Evolutionary conservation across 2,329 filamentous ascomycete genomes (phyloP), one percentile per base, ranked within the genome.

Genomic region (Chaetomium globosum): DNA sequence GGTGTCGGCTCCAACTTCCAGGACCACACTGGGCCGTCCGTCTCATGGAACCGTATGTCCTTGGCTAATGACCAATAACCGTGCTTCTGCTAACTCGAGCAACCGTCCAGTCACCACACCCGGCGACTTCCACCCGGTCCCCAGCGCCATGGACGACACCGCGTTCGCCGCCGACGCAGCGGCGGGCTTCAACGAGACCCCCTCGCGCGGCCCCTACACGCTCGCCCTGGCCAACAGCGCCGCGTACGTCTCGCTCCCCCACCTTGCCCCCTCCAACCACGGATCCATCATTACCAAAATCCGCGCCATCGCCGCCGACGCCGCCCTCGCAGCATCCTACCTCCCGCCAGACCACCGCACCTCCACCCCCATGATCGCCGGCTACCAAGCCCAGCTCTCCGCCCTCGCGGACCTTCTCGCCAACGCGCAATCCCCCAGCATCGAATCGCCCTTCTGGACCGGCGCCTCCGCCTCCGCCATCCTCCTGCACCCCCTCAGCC

Each of bases 1-100:
- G 87, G 85, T 52, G 85, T 89, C 10, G 87, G 87, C 7, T 81
- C 78, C 21, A 78, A 78, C 64, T 72, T 78, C 26, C 76, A 78
- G 54, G 77, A 79, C 59, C 77, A 79, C 59, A 69, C 74, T 12
- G 72, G 28, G 65, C 73, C 36, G 28, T 71, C 31, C 16, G 71
- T 64, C 31, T 67, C 63, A 39, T 69, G 64, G 64, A 67, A 71
- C 65, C 67, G 63, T 56, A 59, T 10, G 51, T 53, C 3, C 26
- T 13, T 5, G n/a, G 16, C 39, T 13, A 13, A 7, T 31, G 16
- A 16, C 21, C 49, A 7, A 52, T 13, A 3, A 2, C 26, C 28
- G 13, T 16, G 51, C 19, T 7, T 31, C 4, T 30, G 28, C 51
- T 53, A 7, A 53, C 51, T 8, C 26, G 3, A 31, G 9, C 23